Evolutionary conservation across 805 yeast genomes (phyloP).

Genomic region (Blastobotrys peoriensis): DNA sequence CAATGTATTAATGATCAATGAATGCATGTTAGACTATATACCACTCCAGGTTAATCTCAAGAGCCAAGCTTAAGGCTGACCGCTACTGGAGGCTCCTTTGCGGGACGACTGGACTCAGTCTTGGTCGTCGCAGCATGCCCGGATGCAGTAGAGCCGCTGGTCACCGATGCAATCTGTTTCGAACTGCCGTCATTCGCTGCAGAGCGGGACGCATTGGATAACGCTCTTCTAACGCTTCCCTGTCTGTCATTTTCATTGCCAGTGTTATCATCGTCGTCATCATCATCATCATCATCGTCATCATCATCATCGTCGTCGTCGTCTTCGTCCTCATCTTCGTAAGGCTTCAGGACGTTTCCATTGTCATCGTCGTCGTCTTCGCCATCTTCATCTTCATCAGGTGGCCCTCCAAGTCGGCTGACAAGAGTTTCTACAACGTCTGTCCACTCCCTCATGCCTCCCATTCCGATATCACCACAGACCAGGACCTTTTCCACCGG

Average conservation of each 20-base stretch:
- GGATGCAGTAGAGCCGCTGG: too few species aligned
- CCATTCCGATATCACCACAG: slow-evolving; percentile 97
- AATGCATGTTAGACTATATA: background rate
- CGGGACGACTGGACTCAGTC: too few species aligned
- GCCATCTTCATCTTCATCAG: slow-evolving; percentile 24
- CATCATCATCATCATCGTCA: slow-evolving; percentile 13
- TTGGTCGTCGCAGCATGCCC: too few species aligned
- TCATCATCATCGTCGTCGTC: slow-evolving; percentile 12
- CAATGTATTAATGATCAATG: background rate
- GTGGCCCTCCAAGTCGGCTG: slow-evolving; percentile 26
- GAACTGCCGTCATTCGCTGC: too few species aligned
- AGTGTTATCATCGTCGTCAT: slow-evolving; percentile 2
- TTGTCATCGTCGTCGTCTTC: slow-evolving; percentile 20
- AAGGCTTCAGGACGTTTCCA: slow-evolving; percentile 9
- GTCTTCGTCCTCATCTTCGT: slow-evolving; percentile 14
- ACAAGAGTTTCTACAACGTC: slow-evolving; percentile 88
- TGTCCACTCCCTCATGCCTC: slow-evolving; percentile 97
- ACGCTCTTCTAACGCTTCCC: too few species aligned
- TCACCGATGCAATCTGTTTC: too few species aligned
- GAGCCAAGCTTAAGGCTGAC: too few species aligned
- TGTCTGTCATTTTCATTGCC: slow-evolving; percentile 1
- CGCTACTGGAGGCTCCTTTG: too few species aligned
- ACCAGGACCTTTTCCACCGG: slow-evolving; percentile 95
- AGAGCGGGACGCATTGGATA: too few species aligned
- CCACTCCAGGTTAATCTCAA: too few species aligned